Evolutionary conservation across 23 red algal genomes (phyloP).

Genomic region (Pyropia yezoensis): DNA sequence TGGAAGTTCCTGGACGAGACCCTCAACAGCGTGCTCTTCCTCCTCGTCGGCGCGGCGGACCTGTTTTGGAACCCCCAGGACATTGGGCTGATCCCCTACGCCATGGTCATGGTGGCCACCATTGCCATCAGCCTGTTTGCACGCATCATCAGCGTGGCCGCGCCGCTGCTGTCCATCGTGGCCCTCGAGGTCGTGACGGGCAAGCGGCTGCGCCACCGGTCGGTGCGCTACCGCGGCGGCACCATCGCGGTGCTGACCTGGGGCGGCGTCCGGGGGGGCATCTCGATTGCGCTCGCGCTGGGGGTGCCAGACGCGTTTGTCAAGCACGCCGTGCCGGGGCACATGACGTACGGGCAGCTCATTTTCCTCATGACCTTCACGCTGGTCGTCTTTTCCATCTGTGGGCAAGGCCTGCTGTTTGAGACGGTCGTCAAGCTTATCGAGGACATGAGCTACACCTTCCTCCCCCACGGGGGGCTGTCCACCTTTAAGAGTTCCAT

Average conservation of each 20-base stretch:
- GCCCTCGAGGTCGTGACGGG: conserved; percentile 34
- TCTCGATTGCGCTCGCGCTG: conserved; percentile 87
- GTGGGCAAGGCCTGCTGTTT: conserved; percentile 90
- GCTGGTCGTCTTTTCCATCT: conserved; percentile 81
- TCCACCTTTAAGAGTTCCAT: conserved; percentile 29
- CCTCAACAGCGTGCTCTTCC: conserved; percentile 82
- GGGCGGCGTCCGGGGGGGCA: conserved; percentile 87
- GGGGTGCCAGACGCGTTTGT: conserved; percentile 68
- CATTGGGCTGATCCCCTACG: conserved; percentile 22
- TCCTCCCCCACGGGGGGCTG: conserved; percentile 49
- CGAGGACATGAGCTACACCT: conserved; percentile 45
- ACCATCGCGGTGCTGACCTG: conserved; percentile 78
- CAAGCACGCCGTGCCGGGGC: conserved; percentile 38
- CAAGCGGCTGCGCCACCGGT: conserved; percentile 38
- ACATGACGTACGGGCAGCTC: conserved; percentile 58
- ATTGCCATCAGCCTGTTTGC: conserved; percentile 82
- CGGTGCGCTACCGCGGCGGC: conserved; percentile 48
- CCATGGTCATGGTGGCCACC: conserved; percentile 34
- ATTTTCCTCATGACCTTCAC: conserved; percentile 93
- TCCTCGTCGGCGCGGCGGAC: conserved; percentile 81
- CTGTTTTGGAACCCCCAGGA: conserved; percentile 58
- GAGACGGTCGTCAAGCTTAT: conserved; percentile 70
- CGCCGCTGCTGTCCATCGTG: conserved; percentile 57
- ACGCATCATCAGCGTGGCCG: conserved; percentile 54
- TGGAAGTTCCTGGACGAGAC: conserved; percentile 95